Conservation (phyloP, 2,329 filamentous ascomycete genomes). For the Diaporthe sp. region DNA sequence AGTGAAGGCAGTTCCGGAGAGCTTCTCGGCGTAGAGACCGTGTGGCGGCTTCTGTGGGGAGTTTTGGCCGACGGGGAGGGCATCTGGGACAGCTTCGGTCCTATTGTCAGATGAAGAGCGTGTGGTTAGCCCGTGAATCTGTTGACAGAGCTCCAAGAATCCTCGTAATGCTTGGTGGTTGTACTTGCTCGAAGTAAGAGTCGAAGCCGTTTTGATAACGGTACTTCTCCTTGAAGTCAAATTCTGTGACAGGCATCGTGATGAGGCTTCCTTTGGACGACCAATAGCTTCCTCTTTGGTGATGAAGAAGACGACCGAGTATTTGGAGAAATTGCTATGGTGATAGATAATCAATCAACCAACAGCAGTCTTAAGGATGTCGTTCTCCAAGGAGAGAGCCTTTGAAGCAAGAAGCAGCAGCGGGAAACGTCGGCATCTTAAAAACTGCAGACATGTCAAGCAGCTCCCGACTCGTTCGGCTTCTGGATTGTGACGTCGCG, state of each 20-base stretch:
- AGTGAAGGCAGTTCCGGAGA: slow-evolving; percentile 80
- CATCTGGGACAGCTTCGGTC: slow-evolving; percentile 80
- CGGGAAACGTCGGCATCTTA: slow-evolving; percentile 28
- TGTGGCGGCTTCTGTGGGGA: slow-evolving; percentile 84
- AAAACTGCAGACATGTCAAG: not conserved
- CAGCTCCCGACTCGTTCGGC: not conserved
- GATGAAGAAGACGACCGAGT: not conserved
- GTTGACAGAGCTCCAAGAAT: not conserved
- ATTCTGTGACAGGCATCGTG: slow-evolving; percentile 64
- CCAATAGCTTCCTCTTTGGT: not conserved
- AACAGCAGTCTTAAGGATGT: not conserved
- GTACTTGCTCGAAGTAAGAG: slow-evolving; percentile 78
- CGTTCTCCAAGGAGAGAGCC: not conserved
- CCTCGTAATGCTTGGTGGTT: not conserved
- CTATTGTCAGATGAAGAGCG: slow-evolving; percentile 54
- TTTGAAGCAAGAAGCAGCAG: not conserved
- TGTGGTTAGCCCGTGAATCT: not conserved
- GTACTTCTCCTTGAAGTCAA: slow-evolving; percentile 70
- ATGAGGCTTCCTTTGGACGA: not conserved
- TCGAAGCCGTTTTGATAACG: slow-evolving; percentile 84
- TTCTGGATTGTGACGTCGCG: slow-evolving; percentile 29
- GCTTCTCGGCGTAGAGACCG: slow-evolving; percentile 86
- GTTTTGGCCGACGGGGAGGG: slow-evolving; percentile 82
- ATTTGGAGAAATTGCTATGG: not conserved
- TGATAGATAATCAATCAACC: not conserved